These are phyloP conservation scores for Colletotrichum somersetense DNA, from an alignment of 2,329 filamentous ascomycete genomes.

Conservation along the genomic window DNA sequence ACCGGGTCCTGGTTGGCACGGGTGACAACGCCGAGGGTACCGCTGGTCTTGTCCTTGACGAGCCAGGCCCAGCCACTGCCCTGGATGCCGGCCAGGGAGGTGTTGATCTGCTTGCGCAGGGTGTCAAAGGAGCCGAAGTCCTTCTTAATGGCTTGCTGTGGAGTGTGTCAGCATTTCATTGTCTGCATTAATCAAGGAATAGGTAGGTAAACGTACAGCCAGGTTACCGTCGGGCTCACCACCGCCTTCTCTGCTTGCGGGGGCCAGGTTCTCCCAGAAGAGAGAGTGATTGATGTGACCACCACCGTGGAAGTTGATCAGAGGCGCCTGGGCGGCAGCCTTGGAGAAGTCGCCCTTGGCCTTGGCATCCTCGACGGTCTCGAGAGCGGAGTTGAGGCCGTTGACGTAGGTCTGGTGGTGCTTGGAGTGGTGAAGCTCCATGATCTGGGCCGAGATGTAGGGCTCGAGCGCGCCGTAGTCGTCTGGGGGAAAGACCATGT, in stretches of 20 bases:
- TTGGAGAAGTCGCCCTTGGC: conserved; percentile 70
- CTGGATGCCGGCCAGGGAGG: conserved; percentile 80
- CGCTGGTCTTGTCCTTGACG: conserved; percentile 76
- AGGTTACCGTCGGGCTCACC: conserved; percentile 74
- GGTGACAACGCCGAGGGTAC: conserved; percentile 74
- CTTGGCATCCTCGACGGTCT: conserved; percentile 76
- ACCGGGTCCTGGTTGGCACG: conserved; percentile 92
- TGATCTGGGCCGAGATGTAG: conserved; percentile 87
- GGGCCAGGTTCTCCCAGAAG: conserved; percentile 87
- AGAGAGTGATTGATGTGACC: conserved; percentile 89
- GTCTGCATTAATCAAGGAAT: conserved; percentile 23
- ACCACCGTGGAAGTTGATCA: conserved; percentile 84
- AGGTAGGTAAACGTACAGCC: conserved; percentile 54
- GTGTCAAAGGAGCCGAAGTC: conserved; percentile 76
- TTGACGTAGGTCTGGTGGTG: conserved; percentile 96
- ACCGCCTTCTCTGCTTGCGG: conserved; percentile 71
- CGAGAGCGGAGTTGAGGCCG: conserved; percentile 83
- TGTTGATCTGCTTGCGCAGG: conserved; percentile 76
- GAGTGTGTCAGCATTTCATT: not conserved
- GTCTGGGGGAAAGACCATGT: conserved; percentile 66
- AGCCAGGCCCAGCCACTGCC: conserved; percentile 95
- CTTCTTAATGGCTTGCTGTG: conserved; percentile 68
- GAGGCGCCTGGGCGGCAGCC: conserved; percentile 63
- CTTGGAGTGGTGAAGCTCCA: conserved; percentile 95
- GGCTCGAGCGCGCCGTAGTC: conserved; percentile 96